phyloP scores from a whole-genome alignment of 2,329 filamentous ascomycete genomes.

The Plectosphaerella plurivora region DNA sequence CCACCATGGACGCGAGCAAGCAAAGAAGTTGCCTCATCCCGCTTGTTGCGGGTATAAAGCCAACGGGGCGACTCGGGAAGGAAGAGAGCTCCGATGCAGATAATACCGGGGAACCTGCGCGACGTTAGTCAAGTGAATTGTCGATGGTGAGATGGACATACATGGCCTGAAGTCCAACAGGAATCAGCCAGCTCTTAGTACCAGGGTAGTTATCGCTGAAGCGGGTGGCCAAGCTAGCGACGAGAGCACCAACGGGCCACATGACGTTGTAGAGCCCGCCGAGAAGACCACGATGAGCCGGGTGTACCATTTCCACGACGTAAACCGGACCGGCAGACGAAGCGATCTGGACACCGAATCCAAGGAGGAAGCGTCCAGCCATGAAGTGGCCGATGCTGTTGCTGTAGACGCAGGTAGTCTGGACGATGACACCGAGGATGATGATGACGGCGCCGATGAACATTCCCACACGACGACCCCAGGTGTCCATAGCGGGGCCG shows the following conservation, averaged over 20 bases:
- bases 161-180: constrained; percentile 37
- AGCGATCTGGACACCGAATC: constrained; percentile 49
- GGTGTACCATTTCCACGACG: constrained; percentile 42
- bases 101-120: constrained; percentile 28
- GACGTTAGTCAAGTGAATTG: too few species aligned
- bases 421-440: constrained; percentile 39
- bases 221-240: constrained; percentile 43
- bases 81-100: constrained; percentile 26
- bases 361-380: constrained; percentile 57
- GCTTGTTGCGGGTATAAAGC: constrained; percentile 32
- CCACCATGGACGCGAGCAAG: constrained; percentile 36
- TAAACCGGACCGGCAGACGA: constrained; percentile 42
- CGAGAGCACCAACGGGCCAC: constrained; percentile 44
- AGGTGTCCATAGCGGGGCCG: constrained; percentile 40
- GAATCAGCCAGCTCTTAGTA: constrained; percentile 33
- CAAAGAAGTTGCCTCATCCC: constrained; percentile 24
- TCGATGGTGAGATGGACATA: too few species aligned
- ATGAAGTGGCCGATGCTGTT: constrained; percentile 36
- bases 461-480: constrained; percentile 41
- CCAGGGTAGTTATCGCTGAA: constrained; percentile 34
- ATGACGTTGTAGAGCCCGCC: constrained; percentile 37
- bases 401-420: constrained; percentile 27
- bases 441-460: constrained; percentile 36
- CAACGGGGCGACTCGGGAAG: constrained; percentile 38
- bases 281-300: constrained; percentile 38